Percentiles rank a stretch among this genome's conserved stretches.
Conservation (phyloP, 805 yeast species). For the Groenewaldozyma salmanticensis region DNA sequence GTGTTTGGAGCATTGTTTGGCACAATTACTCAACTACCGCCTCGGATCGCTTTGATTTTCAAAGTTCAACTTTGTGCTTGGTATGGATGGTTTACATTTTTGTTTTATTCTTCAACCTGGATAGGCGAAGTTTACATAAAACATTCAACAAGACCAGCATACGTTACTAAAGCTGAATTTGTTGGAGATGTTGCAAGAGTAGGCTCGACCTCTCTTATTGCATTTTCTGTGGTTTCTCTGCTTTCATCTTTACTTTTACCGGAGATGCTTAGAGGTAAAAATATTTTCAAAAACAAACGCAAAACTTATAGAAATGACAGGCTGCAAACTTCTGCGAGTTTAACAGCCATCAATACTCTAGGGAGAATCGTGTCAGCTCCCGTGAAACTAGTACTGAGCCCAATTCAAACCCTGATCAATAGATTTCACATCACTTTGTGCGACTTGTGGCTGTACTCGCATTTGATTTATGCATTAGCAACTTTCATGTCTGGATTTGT, state of each 20-base stretch:
- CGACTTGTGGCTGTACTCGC: constrained; percentile 42
- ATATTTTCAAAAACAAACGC: not conserved
- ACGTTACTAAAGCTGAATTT: constrained; percentile 22
- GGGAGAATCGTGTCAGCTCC: constrained; percentile 1
- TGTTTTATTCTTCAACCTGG: constrained; percentile 57
- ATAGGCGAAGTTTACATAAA: constrained; percentile 50
- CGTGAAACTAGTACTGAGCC: not conserved
- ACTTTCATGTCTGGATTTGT: constrained; percentile 40
- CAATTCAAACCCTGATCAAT: constrained; percentile 1
- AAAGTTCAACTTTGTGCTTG: constrained; percentile 55
- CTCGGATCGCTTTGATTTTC: constrained; percentile 42
- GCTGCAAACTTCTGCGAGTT: not conserved
- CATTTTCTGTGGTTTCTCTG: constrained; percentile 40
- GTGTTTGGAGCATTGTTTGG: constrained; percentile 8
- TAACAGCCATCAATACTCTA: not conserved
- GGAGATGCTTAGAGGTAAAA: constrained; percentile 6
- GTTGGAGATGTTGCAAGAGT: constrained; percentile 25
- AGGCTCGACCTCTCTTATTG: constrained; percentile 28
- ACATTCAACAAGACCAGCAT: constrained; percentile 5
- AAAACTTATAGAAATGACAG: not conserved
- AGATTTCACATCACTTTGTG: constrained; percentile 6
- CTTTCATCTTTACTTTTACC: constrained; percentile 22
- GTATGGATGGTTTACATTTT: constrained; percentile 61
- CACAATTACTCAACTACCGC: constrained; percentile 31
- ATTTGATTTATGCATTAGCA: constrained; percentile 42